Percentiles rank a stretch among this genome's conserved stretches.
phyloP scores from a whole-genome alignment of 202 grass and related monocot genomes.

The Schoenoplectus triqueter region DNA sequence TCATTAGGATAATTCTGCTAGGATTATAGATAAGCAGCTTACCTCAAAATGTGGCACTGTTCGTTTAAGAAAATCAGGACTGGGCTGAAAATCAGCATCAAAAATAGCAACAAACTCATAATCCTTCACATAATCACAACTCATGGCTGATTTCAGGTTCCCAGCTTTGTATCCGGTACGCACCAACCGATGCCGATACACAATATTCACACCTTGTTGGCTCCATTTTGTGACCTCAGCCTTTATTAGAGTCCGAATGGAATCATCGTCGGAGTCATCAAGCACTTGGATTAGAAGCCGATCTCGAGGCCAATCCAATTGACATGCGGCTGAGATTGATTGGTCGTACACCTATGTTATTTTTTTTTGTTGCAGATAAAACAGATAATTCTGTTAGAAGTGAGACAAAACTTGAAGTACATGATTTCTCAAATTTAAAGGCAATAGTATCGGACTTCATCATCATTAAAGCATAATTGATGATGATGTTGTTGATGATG shows the following conservation, averaged over 20 bases:
- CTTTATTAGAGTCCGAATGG: slow-evolving; percentile 56
- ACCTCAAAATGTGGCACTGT: slow-evolving; percentile 80
- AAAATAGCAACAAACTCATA: slow-evolving; percentile 81
- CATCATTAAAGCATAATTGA: neutral
- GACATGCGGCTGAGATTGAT: slow-evolving; percentile 56
- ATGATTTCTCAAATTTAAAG: neutral
- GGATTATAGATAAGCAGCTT: neutral
- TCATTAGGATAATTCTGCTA: neutral
- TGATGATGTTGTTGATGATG: slow-evolving; percentile 6
- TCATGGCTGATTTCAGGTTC: slow-evolving; percentile 83
- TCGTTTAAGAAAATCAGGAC: slow-evolving; percentile 65
- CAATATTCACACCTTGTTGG: slow-evolving; percentile 58
- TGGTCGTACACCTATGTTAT: slow-evolving; percentile 63
- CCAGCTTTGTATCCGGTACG: slow-evolving; percentile 77
- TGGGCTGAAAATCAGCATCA: slow-evolving; percentile 77
- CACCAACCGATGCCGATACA: slow-evolving; percentile 60
- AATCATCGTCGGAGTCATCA: slow-evolving; percentile 63
- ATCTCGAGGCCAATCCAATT: slow-evolving; percentile 66
- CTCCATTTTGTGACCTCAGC: slow-evolving; percentile 68
- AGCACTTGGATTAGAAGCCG: slow-evolving; percentile 72
- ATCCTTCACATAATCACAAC: slow-evolving; percentile 67
- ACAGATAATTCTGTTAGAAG: neutral
- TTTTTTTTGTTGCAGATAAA: neutral
- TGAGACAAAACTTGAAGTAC: neutral
- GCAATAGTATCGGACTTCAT: neutral